Evolutionary conservation across 2,329 filamentous ascomycete species (phyloP).

Genomic region (Dendrostoma leiphaemia): DNA sequence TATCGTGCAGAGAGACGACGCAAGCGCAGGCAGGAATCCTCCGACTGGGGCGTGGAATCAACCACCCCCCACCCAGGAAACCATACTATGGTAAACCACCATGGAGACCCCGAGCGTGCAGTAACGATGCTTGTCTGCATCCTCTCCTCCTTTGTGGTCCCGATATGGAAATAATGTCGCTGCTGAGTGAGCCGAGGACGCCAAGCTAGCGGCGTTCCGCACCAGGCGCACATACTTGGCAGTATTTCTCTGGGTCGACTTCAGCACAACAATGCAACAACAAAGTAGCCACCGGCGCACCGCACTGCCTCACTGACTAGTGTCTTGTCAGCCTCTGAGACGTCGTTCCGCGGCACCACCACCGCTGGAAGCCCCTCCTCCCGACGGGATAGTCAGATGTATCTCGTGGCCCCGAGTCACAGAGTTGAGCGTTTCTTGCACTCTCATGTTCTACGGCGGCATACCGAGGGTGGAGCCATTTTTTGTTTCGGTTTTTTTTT

Average conservation of each 20-base stretch:
- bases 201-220: too few relatives aligned
- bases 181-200: not conserved
- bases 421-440: too few relatives aligned
- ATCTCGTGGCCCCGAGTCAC: not conserved
- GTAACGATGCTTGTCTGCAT: not conserved
- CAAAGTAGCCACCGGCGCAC: not conserved
- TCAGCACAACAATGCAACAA: not conserved
- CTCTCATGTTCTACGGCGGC: too few relatives aligned
- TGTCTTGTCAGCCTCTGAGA: conserved; percentile 6
- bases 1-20: too few relatives aligned
- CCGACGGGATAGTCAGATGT: too few relatives aligned
- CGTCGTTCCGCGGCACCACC: conserved; percentile 5
- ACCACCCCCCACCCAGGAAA: too few relatives aligned
- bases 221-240: not conserved
- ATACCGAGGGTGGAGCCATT: too few relatives aligned
- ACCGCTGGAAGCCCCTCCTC: too few relatives aligned
- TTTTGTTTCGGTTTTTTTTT: too few relatives aligned
- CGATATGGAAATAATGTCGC: not conserved
- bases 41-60: too few relatives aligned
- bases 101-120: not conserved
- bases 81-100: not conserved
- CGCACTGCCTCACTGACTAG: not conserved
- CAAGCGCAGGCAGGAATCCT: not conserved
- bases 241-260: not conserved
- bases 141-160: not conserved